Evolutionary conservation across 768 basidiomycete species (phyloP).

Genomic region (Pleurotus citrinopileatus): DNA sequence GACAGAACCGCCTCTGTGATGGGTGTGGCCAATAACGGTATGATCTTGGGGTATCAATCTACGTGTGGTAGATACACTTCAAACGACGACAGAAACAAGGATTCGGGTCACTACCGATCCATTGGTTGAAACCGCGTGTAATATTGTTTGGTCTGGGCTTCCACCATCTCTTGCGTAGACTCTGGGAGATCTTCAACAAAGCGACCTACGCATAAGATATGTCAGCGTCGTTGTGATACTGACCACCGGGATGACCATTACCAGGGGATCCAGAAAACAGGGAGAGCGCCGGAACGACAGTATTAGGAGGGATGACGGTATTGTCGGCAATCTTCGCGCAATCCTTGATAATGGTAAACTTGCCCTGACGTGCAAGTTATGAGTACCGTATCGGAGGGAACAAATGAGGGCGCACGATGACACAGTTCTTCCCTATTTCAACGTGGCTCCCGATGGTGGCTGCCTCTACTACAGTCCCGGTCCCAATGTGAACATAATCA

Average conservation of each 20-base stretch:
- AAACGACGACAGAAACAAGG: neutral
- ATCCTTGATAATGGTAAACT: constrained; percentile 96
- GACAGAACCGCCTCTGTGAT: constrained; percentile 11
- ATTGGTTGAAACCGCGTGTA: constrained; percentile 80
- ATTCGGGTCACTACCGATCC: constrained; percentile 26
- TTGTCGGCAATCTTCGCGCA: constrained; percentile 89
- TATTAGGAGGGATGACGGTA: constrained; percentile 87
- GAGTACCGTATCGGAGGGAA: neutral
- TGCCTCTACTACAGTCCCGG: constrained; percentile 87
- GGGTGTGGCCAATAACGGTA: neutral
- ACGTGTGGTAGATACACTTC: no score
- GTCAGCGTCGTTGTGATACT: neutral
- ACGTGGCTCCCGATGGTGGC: constrained; percentile 93
- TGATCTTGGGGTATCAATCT: neutral
- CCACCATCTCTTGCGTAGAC: constrained; percentile 90
- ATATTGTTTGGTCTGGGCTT: constrained; percentile 79
- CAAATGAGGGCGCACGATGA: constrained; percentile 62
- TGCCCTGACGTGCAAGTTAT: constrained; percentile 66
- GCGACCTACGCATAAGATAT: constrained; percentile 46
- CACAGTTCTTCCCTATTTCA: constrained; percentile 92
- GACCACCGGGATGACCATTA: constrained; percentile 25
- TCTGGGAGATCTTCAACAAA: constrained; percentile 87
- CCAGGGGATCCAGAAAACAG: constrained; percentile 90
- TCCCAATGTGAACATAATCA: constrained; percentile 92
- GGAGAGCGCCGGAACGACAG: constrained; percentile 86